These are phyloP conservation scores for Kickxella alabastrina DNA, from an alignment of 192 early-diverging fungal species.

Conservation along the genomic window DNA sequence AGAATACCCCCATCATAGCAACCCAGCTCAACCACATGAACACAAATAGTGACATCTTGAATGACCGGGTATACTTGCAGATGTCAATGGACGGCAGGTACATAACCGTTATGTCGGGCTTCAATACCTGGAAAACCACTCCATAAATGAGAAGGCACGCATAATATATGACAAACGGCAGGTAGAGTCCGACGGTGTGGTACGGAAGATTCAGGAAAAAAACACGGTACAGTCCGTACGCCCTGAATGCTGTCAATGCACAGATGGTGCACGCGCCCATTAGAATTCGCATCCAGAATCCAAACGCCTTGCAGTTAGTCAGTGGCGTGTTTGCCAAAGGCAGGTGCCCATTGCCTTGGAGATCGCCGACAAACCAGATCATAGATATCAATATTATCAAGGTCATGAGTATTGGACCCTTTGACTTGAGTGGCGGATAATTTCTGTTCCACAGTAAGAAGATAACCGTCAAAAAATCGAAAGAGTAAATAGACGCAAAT, in stretches of 20 bases:
- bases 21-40: slow-evolving; percentile 41
- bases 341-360: slow-evolving; percentile 30
- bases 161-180: slow-evolving; percentile 16
- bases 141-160: slow-evolving; percentile 17
- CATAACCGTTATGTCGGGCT: slow-evolving; percentile 2
- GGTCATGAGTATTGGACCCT: slow-evolving; percentile 27
- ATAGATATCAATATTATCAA: slow-evolving; percentile 2
- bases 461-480: no score
- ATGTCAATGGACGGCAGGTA: slow-evolving; percentile 19
- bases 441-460: no score
- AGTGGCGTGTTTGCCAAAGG: slow-evolving; percentile 8
- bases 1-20: slow-evolving; percentile 15
- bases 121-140: slow-evolving; percentile 22
- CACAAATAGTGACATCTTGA: slow-evolving; percentile 35
- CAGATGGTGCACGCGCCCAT: slow-evolving; percentile 28
- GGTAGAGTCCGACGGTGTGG: slow-evolving; percentile 22
- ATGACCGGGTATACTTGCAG: slow-evolving; percentile 20
- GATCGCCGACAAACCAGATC: slow-evolving; percentile 33
- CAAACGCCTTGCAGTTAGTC: slow-evolving; percentile 34
- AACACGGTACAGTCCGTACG: slow-evolving; percentile 28
- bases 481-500: no score
- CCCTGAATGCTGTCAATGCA: slow-evolving; percentile 24
- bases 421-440: no score
- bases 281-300: slow-evolving; percentile 40
- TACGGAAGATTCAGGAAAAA: slow-evolving; percentile 30